Evolutionary conservation across 2,329 filamentous ascomycete genomes (phyloP).

Genomic region (Diplodia mutila): DNA sequence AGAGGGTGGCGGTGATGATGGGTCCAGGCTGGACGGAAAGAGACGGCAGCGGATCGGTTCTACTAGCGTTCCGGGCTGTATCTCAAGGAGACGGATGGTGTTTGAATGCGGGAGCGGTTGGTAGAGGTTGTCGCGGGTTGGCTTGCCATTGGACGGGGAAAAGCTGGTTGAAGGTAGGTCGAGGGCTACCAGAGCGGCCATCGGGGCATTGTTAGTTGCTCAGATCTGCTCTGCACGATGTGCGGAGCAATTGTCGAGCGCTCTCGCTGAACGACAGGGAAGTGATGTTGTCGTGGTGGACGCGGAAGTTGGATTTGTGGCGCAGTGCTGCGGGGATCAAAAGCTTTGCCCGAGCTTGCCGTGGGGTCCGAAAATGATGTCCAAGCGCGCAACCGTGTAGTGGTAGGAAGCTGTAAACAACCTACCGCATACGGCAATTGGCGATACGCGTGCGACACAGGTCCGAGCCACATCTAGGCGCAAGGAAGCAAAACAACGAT

Average conservation of each 20-base stretch:
- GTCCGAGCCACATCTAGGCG: too few relatives aligned
- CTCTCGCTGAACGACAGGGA: background rate
- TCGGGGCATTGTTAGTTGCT: background rate
- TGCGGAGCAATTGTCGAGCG: background rate
- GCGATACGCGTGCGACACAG: too few relatives aligned
- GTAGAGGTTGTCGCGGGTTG: background rate
- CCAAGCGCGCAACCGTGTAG: background rate
- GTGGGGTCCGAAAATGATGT: background rate
- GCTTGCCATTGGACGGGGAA: background rate
- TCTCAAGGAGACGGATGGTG: background rate
- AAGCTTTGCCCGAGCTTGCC: background rate
- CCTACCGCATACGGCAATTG: too few relatives aligned
- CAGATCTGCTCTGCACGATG: background rate
- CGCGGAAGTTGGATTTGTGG: background rate
- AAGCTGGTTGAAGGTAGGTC: background rate
- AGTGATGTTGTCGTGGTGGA: background rate
- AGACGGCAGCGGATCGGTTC: background rate
- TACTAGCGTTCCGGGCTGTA: background rate
- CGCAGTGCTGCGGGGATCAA: background rate
- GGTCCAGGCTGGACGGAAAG: background rate
- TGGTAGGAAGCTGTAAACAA: too few relatives aligned
- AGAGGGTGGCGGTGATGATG: background rate
- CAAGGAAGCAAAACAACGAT: too few relatives aligned
- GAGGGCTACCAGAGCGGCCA: background rate
- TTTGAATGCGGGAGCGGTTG: background rate